Conservation (phyloP, 805 yeast species). For the Starmerella potacharoeniae region DNA sequence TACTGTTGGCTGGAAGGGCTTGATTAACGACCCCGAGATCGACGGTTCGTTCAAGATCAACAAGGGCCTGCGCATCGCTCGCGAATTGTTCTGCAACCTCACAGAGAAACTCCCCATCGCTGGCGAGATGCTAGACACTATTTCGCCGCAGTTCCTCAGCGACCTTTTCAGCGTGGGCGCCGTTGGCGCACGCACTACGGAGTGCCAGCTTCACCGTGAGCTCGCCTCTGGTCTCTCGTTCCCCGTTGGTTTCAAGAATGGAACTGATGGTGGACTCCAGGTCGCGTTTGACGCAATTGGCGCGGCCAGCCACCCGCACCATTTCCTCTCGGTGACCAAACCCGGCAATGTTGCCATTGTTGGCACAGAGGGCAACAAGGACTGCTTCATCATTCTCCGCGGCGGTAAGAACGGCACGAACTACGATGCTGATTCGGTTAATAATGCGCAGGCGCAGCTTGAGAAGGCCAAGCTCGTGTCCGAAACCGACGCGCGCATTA, state of each 20-base stretch:
- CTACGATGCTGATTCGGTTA: conserved; percentile 65
- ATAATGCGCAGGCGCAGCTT: conserved; percentile 51
- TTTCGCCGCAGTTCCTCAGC: conserved; percentile 88
- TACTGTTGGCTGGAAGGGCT: conserved; percentile 98
- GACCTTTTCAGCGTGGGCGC: conserved; percentile 95
- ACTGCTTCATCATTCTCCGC: conserved; percentile 82
- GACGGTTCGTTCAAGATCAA: conserved; percentile 87
- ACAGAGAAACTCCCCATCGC: conserved; percentile 84
- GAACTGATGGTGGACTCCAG: conserved; percentile 91
- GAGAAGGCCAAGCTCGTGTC: conserved; percentile 31
- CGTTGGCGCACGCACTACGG: conserved; percentile 97
- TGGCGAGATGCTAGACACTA: conserved; percentile 95
- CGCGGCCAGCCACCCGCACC: conserved; percentile 88
- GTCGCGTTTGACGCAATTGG: conserved; percentile 91
- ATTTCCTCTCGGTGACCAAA: conserved; percentile 87
- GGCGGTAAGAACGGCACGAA: conserved; percentile 94
- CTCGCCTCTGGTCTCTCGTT: conserved; percentile 91
- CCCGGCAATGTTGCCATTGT: conserved; percentile 95
- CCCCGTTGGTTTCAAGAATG: conserved; percentile 98
- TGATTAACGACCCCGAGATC: conserved; percentile 93
- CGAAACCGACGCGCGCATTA: conserved; percentile 46
- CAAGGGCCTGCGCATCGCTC: conserved; percentile 81
- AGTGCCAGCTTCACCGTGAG: conserved; percentile 94
- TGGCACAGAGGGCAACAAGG: conserved; percentile 86
- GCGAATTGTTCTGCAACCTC: conserved; percentile 74